Percentiles rank a stretch among this genome's conserved stretches.
Conservation (phyloP, 1,284 basidiomycete genomes). For the Cronartium quercuum region DNA sequence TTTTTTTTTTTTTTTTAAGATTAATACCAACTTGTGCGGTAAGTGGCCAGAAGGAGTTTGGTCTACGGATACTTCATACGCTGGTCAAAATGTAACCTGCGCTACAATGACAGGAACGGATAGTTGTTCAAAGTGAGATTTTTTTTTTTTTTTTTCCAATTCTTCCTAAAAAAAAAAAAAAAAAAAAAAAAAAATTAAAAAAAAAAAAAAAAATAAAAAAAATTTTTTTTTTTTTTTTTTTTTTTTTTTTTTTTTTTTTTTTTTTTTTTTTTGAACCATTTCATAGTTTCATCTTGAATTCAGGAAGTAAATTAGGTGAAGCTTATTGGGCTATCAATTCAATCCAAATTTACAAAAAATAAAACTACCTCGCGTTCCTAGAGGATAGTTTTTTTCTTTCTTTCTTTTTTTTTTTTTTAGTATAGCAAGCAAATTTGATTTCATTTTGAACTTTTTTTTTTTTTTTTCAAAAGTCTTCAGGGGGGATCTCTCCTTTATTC, state of each 20-base stretch:
- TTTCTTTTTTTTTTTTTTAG: not conserved
- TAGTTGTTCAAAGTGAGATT: conserved; percentile 1
- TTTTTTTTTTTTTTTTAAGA: not conserved
- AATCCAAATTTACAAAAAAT: conserved; percentile 5
- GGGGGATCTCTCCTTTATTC: not conserved
- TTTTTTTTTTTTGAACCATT: too few species aligned
- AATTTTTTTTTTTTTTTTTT: too few species aligned
- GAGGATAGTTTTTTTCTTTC: not conserved
- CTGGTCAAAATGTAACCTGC: not conserved
- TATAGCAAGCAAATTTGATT: not conserved
- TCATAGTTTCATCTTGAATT: not conserved
- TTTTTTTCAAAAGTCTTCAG: not conserved
- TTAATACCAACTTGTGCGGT: conserved; percentile 7
- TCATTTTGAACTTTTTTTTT: not conserved
- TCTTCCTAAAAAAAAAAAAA: too few species aligned
- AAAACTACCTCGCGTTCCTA: too few species aligned
- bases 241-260: too few species aligned
- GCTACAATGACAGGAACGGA: not conserved
- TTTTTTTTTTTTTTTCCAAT: not conserved
- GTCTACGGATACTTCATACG: not conserved
- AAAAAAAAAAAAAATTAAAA: too few species aligned
- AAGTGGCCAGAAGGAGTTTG: conserved; percentile 1
- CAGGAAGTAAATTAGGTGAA: conserved; percentile 3
- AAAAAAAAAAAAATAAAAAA: too few species aligned
- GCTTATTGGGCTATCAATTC: conserved; percentile 15